These are phyloP conservation scores for Plasmodium malariae DNA, from an alignment of 169 alveolate species.

Conservation along the genomic window DNA sequence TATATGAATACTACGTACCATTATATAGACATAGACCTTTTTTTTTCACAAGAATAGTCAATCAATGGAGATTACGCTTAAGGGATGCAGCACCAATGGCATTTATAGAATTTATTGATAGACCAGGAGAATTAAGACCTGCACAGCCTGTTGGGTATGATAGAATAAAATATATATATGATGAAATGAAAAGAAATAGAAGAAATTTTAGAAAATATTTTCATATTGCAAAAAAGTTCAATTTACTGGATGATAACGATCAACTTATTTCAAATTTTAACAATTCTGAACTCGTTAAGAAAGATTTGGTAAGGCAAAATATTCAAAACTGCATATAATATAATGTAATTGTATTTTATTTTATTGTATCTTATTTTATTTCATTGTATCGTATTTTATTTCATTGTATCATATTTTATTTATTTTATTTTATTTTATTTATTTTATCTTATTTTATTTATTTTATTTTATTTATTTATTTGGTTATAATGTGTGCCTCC, in stretches of 20 bases:
- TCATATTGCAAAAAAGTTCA: conserved; percentile 81
- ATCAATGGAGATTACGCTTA: conserved; percentile 87
- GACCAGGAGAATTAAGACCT: conserved; percentile 91
- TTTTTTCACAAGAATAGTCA: conserved; percentile 89
- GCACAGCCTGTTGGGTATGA: conserved; percentile 90
- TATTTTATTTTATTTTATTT: no score
- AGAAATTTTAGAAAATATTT: conserved; percentile 83
- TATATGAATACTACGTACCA: conserved; percentile 89
- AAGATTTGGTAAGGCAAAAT: conserved; percentile 30
- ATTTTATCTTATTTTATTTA: no score
- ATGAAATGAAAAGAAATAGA: conserved; percentile 81
- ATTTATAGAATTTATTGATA: conserved; percentile 88
- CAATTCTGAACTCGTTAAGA: neutral
- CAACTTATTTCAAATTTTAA: conserved; percentile 69
- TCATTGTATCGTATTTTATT: no score
- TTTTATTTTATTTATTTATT: no score
- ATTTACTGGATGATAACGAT: conserved; percentile 82
- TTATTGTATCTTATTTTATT: no score
- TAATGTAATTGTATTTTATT: no score
- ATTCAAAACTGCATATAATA: no score
- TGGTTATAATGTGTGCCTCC: no score
- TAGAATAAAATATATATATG: conserved; percentile 77
- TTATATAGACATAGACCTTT: conserved; percentile 85
- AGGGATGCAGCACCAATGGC: conserved; percentile 92
- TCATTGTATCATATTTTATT: no score